Conservation (phyloP, 1,139 yeast species). For the Lodderomyces parapsilosis region DNA sequence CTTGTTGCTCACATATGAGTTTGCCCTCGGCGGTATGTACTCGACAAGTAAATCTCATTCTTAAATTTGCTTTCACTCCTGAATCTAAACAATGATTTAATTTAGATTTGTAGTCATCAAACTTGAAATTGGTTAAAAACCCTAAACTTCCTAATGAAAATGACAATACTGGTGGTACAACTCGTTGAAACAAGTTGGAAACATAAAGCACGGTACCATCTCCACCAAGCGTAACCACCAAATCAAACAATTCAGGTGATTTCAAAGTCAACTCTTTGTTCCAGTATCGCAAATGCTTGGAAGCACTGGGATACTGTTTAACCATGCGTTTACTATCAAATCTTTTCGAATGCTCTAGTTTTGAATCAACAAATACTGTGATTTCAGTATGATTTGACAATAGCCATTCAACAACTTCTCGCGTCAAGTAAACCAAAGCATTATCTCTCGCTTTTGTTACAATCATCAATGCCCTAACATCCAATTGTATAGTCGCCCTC, state of each 20-base stretch:
- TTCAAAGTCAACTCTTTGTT: slow-evolving; percentile 53
- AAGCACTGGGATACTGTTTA: slow-evolving; percentile 41
- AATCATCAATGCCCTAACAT: slow-evolving; percentile 68
- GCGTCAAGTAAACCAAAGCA: slow-evolving; percentile 67
- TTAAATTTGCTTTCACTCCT: slow-evolving; percentile 73
- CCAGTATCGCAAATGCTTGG: slow-evolving; percentile 62
- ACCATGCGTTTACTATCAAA: slow-evolving; percentile 52
- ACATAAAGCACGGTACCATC: slow-evolving; percentile 88
- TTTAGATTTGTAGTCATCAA: slow-evolving; percentile 62
- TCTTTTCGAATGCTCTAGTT: slow-evolving; percentile 58
- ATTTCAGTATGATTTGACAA: slow-evolving; percentile 47
- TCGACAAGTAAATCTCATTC: slow-evolving; percentile 80
- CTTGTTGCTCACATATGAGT: slow-evolving; percentile 71
- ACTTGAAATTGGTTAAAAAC: slow-evolving; percentile 74
- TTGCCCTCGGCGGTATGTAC: slow-evolving; percentile 58
- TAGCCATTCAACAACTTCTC: slow-evolving; percentile 79
- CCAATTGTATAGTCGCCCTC: slow-evolving; percentile 70
- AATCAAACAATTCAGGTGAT: slow-evolving; percentile 64
- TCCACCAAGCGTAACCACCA: slow-evolving; percentile 82
- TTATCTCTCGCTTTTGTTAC: slow-evolving; percentile 87
- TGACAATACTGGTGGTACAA: slow-evolving; percentile 86
- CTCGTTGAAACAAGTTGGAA: slow-evolving; percentile 72
- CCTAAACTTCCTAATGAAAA: slow-evolving; percentile 82
- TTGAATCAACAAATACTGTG: slow-evolving; percentile 68
- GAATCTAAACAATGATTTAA: slow-evolving; percentile 57